Evolutionary conservation across 495 filamentous ascomycete species (phyloP).

Genomic region (Tricharina praecox): DNA sequence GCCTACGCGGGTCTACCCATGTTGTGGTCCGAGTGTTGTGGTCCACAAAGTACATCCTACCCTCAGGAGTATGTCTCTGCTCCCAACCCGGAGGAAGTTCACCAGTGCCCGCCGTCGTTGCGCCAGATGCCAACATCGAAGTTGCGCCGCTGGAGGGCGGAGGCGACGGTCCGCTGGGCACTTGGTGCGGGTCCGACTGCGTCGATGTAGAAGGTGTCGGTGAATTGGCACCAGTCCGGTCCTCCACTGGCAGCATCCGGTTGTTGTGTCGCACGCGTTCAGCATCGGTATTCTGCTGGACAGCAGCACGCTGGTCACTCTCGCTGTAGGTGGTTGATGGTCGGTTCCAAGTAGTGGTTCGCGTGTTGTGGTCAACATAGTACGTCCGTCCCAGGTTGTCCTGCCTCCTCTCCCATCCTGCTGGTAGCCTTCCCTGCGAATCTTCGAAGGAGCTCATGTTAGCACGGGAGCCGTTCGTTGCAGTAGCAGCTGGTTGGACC

Average conservation of each 20-base stretch:
- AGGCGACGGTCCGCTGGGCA: constrained; percentile 26
- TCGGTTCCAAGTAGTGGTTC: constrained; percentile 88
- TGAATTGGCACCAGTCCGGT: constrained; percentile 84
- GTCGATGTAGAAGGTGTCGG: constrained; percentile 43
- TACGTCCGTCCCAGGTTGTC: constrained; percentile 96
- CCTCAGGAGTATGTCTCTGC: constrained; percentile 86
- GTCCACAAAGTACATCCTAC: constrained; percentile 93
- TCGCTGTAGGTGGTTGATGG: constrained; percentile 69
- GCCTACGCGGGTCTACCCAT: constrained; percentile 95
- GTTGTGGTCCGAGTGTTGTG: constrained; percentile 97
- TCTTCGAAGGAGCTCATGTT: constrained; percentile 90
- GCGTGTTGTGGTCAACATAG: constrained; percentile 95
- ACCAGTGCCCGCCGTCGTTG: constrained; percentile 83
- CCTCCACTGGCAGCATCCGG: constrained; percentile 61
- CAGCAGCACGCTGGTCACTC: constrained; percentile 55
- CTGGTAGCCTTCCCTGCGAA: constrained; percentile 73
- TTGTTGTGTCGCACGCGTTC: constrained; percentile 89
- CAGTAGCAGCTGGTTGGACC: constrained; percentile 18
- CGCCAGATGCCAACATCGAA: constrained; percentile 85
- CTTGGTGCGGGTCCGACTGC: background rate
- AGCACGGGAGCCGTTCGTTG: constrained; percentile 25
- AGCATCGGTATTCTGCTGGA: constrained; percentile 74
- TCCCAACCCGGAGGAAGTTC: constrained; percentile 95
- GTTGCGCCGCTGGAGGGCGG: constrained; percentile 43
- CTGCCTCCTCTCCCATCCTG: constrained; percentile 90